Evolutionary conservation across 2,329 filamentous ascomycete genomes (phyloP).

Genomic region (Ramularia collo-cygni): DNA sequence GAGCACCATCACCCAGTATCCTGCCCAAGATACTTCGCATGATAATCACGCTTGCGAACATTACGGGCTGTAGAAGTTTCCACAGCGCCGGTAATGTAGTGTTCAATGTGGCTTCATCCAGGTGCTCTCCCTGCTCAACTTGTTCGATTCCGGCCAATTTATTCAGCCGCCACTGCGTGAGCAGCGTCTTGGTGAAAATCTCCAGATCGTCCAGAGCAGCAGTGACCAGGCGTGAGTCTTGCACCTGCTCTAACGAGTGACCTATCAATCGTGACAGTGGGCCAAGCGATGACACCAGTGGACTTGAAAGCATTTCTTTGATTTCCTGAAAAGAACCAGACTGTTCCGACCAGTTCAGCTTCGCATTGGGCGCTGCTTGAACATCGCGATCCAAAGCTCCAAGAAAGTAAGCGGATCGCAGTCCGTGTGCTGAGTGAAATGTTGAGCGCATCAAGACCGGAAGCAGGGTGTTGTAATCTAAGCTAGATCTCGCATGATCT

Average conservation of each 20-base stretch:
- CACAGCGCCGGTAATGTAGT: slow-evolving; percentile 64
- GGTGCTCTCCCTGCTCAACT: slow-evolving; percentile 55
- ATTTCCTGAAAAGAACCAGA: slow-evolving; percentile 57
- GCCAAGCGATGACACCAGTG: slow-evolving; percentile 60
- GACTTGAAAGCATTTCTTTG: slow-evolving; percentile 52
- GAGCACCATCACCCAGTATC: slow-evolving; percentile 48
- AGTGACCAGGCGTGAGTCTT: slow-evolving; percentile 43
- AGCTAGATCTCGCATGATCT: slow-evolving; percentile 47
- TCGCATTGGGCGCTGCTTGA: slow-evolving; percentile 43
- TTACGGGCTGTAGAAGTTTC: slow-evolving; percentile 64
- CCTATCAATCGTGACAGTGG: slow-evolving; percentile 59
- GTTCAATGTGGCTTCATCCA: slow-evolving; percentile 59
- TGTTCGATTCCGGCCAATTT: slow-evolving; percentile 67
- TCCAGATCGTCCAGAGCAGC: slow-evolving; percentile 58
- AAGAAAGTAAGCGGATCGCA: slow-evolving; percentile 70
- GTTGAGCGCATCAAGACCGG: slow-evolving; percentile 63
- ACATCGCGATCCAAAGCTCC: slow-evolving; percentile 62
- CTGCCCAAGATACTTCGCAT: slow-evolving; percentile 68
- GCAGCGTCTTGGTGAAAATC: slow-evolving; percentile 58
- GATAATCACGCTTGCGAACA: slow-evolving; percentile 69
- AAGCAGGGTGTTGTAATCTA: slow-evolving; percentile 63
- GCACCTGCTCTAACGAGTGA: slow-evolving; percentile 55
- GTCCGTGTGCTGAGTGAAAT: slow-evolving; percentile 63
- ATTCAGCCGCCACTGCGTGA: slow-evolving; percentile 67
- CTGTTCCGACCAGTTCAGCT: slow-evolving; percentile 56